These are phyloP conservation scores for Trametes maxima DNA, from an alignment of 768 basidiomycete genomes.

Conservation along the genomic window DNA sequence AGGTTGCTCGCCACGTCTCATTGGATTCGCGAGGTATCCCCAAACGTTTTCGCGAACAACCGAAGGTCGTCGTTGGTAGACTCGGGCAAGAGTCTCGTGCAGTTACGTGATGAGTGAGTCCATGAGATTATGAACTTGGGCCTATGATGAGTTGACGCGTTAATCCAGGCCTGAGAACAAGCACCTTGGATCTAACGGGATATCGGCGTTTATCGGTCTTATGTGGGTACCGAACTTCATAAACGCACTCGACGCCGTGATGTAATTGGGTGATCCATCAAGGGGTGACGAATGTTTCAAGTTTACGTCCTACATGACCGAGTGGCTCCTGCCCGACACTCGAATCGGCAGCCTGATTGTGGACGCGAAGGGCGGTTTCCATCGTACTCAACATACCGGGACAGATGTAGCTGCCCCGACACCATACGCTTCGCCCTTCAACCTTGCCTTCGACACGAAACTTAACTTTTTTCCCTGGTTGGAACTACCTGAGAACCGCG, in stretches of 20 bases:
- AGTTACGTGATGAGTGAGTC: conserved; percentile 9
- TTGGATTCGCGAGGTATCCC: conserved; percentile 25
- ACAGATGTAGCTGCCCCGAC: neutral
- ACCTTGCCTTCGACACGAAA: conserved; percentile 62
- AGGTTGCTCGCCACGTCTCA: conserved; percentile 28
- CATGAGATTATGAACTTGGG: neutral
- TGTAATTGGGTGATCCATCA: neutral
- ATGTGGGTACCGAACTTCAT: conserved; percentile 51
- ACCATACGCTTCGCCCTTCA: conserved; percentile 54
- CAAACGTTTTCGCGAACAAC: conserved; percentile 27
- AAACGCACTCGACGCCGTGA: neutral
- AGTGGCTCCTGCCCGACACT: conserved; percentile 36
- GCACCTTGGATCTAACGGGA: conserved; percentile 65
- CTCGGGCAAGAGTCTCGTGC: conserved; percentile 15
- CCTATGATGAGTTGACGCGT: neutral
- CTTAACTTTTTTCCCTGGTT: conserved; percentile 70
- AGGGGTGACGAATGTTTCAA: conserved; percentile 76
- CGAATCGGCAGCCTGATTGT: conserved; percentile 1
- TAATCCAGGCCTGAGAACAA: conserved; percentile 57
- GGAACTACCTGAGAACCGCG: conserved; percentile 52
- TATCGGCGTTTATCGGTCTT: conserved; percentile 70
- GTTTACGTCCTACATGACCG: conserved; percentile 72
- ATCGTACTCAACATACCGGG: neutral
- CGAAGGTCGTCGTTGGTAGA: conserved; percentile 20
- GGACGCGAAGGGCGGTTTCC: conserved; percentile 6